A percentile compares a stretch with the other conserved stretches of the same genome.
Conservation (phyloP, 176 grass and related monocot species). For the Raddia distichophylla region DNA sequence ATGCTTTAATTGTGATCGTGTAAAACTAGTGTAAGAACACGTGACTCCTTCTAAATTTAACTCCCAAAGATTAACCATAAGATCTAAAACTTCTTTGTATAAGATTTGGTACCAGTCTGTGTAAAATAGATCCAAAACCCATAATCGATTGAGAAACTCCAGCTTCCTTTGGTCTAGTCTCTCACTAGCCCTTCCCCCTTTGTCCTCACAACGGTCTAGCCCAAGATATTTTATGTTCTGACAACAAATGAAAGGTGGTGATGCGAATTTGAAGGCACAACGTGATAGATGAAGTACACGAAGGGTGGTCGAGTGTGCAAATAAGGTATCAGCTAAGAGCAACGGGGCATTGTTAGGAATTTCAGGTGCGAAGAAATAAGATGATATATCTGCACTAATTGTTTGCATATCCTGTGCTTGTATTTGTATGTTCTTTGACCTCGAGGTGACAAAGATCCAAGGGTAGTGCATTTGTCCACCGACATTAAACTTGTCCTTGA, state of each 20-base stretch:
- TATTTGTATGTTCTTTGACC: not conserved
- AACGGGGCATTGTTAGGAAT: not conserved
- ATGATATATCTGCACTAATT: not conserved
- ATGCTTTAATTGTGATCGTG: not conserved
- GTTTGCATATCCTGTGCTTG: not conserved
- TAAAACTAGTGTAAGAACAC: no score
- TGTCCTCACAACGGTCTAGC: not conserved
- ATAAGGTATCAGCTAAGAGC: not conserved
- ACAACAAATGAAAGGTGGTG: not conserved
- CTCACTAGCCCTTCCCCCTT: not conserved
- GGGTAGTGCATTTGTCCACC: not conserved
- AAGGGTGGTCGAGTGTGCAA: not conserved
- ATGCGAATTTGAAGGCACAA: slow-evolving; percentile 7
- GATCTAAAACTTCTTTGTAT: not conserved
- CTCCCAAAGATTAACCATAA: not conserved
- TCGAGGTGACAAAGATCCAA: slow-evolving; percentile 6
- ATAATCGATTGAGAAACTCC: not conserved
- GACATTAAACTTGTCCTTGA: not conserved
- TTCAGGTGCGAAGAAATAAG: not conserved
- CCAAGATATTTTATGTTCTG: not conserved
- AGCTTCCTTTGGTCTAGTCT: not conserved
- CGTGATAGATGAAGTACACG: not conserved
- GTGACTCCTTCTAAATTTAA: not conserved
- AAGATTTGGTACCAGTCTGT: slow-evolving; percentile 16
- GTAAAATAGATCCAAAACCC: slow-evolving; percentile 14